Base-by-base conservation (phyloP, 2,329 filamentous ascomycete species). In the Akanthomyces dipterigenus region DNA sequence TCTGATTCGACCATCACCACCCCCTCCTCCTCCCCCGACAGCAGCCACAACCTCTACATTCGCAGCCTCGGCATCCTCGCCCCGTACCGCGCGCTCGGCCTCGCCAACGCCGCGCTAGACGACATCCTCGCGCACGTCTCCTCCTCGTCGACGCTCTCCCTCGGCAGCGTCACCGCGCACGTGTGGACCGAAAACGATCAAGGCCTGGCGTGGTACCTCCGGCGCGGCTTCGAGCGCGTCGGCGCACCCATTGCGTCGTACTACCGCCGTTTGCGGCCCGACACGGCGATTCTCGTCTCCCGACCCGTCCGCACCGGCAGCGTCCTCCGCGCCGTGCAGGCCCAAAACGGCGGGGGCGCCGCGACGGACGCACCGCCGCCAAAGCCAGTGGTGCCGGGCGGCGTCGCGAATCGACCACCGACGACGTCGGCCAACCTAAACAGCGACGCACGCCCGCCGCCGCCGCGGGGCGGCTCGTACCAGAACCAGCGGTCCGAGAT, bases 151-250 rank as follows among this genome's bases (percentile, higher is more conserved):
- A 76, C 72, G 2, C 3, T 40, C 9, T 2, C 31, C 18, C 34
- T 49, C 38, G 67, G 66, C 40, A 67, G 76, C 48, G 75, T 87
- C 18, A 88, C 84, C 65, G 86, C 86, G 5, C 86, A 89, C 70
- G 86, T 88, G 18, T 89, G 86, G 86, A 86, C 85, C 12, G 80
- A 85, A 63, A 88, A 88, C 69, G 78, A 81, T 2, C 85, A 88
- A 22, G 86, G 80, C 0, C 72, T 88, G 63, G 76, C 76, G 62
- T 89, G 86, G 86, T 89, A 89, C 72, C 68, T 75, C 36, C 76
- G 77, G 26, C 78, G 83, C 11, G 83, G 84, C 3, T 89, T 89
- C 69, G 67, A 69, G 62, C 75, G 76, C 55, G 76, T 79, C 54
- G 77, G 75, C 16, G 67, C 76, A 40, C 75, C 78, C n/a, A 70